phyloP scores from a whole-genome alignment of 2,329 filamentous ascomycete species.

The Talaromyces sp. region DNA sequence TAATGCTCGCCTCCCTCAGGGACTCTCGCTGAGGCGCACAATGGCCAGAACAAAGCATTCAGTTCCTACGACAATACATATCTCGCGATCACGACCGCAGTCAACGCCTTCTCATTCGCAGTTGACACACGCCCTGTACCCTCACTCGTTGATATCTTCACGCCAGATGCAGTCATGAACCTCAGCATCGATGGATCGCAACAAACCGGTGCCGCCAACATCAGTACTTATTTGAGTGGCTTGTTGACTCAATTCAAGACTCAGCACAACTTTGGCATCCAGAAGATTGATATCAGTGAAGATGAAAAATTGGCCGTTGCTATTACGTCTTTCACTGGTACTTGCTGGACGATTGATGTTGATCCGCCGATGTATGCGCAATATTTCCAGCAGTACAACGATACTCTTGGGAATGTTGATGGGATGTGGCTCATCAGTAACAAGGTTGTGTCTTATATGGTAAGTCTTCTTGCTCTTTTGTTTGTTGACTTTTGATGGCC shows the following conservation, averaged over 20 bases:
- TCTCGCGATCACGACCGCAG: background rate
- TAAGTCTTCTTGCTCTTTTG: background rate
- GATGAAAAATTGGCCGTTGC: background rate
- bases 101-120: background rate
- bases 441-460: background rate
- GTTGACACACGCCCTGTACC: background rate
- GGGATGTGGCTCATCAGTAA: background rate
- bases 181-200: too few relatives aligned
- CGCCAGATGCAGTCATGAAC: too few relatives aligned
- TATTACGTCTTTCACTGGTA: background rate
- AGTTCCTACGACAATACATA: background rate
- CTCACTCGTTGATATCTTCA: too few relatives aligned
- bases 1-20: background rate
- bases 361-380: background rate
- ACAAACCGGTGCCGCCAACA: too few relatives aligned
- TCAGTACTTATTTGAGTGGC: too few relatives aligned
- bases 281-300: background rate
- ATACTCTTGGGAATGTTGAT: background rate
- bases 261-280: background rate
- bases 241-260: too few relatives aligned
- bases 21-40: background rate
- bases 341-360: background rate
- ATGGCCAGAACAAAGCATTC: background rate
- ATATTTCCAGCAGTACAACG: background rate
- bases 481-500: background rate